phyloP scores from a whole-genome alignment of 208 protist species.

The Spongospora subterranea region DNA sequence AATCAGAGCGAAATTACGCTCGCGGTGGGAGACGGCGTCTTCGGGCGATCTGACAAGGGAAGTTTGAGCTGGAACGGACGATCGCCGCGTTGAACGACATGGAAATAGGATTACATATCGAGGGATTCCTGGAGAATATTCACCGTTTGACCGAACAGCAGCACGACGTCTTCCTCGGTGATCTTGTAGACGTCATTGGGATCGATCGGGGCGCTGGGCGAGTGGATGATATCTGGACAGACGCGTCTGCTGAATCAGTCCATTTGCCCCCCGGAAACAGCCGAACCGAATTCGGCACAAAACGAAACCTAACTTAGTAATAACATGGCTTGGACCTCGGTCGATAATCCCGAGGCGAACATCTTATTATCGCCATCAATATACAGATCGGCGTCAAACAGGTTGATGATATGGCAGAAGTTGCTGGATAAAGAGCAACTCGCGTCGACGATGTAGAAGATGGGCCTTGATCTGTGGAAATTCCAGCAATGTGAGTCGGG shows the following conservation, averaged over 20 bases:
- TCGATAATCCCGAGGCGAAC: slow-evolving; percentile 53
- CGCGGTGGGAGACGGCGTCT: slow-evolving; percentile 40
- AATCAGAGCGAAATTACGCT: slow-evolving; percentile 51
- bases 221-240: slow-evolving; percentile 46
- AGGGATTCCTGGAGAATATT: slow-evolving; percentile 48
- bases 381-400: neutral
- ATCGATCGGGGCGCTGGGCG: slow-evolving; percentile 41
- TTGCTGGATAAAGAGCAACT: slow-evolving; percentile 15
- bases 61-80: no score
- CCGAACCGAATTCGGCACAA: no score
- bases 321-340: slow-evolving; percentile 19
- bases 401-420: neutral
- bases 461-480: neutral
- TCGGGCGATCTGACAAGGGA: slow-evolving; percentile 49
- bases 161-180: slow-evolving; percentile 15
- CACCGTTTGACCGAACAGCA: slow-evolving; percentile 43
- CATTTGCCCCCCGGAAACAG: neutral
- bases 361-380: slow-evolving; percentile 50
- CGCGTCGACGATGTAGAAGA: slow-evolving; percentile 43
- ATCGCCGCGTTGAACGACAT: neutral
- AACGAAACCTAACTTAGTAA: slow-evolving; percentile 12
- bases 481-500: no score
- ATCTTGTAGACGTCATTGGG: slow-evolving; percentile 49
- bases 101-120: slow-evolving; percentile 6
- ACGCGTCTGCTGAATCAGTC: neutral